Base-by-base conservation (phyloP, 2,329 filamentous ascomycete genomes). In the Chrysoporthe cubensis region DNA sequence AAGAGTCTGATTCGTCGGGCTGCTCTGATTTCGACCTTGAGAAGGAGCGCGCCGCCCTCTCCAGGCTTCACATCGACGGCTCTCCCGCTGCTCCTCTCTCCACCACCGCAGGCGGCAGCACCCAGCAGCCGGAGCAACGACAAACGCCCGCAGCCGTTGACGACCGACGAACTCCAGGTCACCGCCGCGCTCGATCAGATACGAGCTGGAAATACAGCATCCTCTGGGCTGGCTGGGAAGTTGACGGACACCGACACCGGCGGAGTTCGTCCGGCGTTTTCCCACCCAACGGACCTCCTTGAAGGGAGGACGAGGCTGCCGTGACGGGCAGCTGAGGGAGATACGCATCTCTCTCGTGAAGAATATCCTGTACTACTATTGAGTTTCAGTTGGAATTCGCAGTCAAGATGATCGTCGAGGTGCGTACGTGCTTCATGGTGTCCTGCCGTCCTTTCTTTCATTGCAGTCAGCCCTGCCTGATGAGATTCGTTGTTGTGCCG, bases 361-460 rank as follows among this genome's bases (percentile, higher is more conserved):
- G 21, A 56, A 16, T 50, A 26, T 18, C 44, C 16, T 57, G 54
- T 48, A 43, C 61, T 58, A 67, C 54, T 61, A 48, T 21, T 61
- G 58, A 14, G 11, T 13, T 59, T 43, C 21, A 43, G 11, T 59
- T 59, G n/a, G 18, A 42, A 7, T 14, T 7, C 18, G 13, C 34
- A 26, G 42, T 5, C 72, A 78, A 71, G 66, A 80, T 80, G 78
- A 79, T 80, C 72, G 77, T 80, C 71, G 78, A 80, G 73, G 78
- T 68, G 34, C 34, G 67, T 68, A 21, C 21, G 14, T 44, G 48
- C 60, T 57, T 9, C 18, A 3, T 58, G 56, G 56, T 26, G 37
- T 6, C 32, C 26, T 52, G 58, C 44, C 50, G 21, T 42, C 18
- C 18, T 34, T 54, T 64, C 43, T 59, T 59, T 43, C 16, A 32